Base-by-base conservation (phyloP, 108 stramenopile genomes). In the Conticribra weissflogii region DNA sequence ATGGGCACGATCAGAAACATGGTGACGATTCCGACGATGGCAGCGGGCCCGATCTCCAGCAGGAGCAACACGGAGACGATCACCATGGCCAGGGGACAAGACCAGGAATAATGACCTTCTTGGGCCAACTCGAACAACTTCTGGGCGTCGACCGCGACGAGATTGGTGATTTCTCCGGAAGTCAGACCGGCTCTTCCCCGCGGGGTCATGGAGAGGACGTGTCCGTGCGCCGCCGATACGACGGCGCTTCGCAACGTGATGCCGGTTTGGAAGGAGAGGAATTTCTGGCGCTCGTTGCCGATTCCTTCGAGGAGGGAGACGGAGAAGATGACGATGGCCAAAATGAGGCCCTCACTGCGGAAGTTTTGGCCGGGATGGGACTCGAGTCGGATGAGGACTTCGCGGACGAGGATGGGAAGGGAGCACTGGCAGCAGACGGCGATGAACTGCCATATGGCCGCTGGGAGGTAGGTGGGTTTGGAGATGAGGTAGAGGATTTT, bases 111-210 rank as follows among this genome's bases (percentile, higher is more conserved):
- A 82, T 96, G 92, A 0, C 84, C 86, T 46, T 92, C 90, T 67
- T 89, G 91, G 12, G 84, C 64, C 9, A 90, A 80, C 81, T 93
- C 91, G 67, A 85, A 90, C n/a, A 92, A 53, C 60, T 91, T 94
- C 66, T 94, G 90, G 0, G 86, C 67, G 68, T 96, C 96, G 15
- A 91, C 83, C 0, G 88, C 88, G 9, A 94, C 79, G 8, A 96
- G 68, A 25, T 89, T 94, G 47, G 85, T 82, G 17, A 91, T 72
- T 68, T 92, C 83, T 25, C 92, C 95, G 0, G 83, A 73, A 2
- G 88, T 85, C 50, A 90, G 51, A 4, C 83, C 84, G 0, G 56
- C 32, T 14, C 83, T 77, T 45, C 89, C 91, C 14, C 45, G 45
- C 0, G 89, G 85, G 3, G 85, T 81, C 48, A 91, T 36, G 24